Evolutionary conservation across 1,139 yeast genomes (phyloP), one percentile per base, ranked within the genome.

Genomic region (Kodamaea sp.): DNA sequence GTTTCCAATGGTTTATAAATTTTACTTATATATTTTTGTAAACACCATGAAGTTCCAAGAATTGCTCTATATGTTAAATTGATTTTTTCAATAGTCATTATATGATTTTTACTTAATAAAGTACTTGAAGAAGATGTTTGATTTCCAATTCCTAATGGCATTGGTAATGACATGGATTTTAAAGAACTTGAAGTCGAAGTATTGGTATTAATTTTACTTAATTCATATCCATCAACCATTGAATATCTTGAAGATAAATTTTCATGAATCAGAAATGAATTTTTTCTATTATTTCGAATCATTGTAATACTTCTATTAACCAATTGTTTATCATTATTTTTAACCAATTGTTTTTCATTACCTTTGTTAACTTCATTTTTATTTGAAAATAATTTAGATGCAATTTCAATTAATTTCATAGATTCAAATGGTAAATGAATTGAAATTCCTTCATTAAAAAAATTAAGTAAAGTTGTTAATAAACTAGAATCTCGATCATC

Each of bases 391-490:
- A 84, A 60, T 52, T 64, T 75, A 0, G 89, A 80, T 2, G 85
- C 82, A 6, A 76, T 62, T 44, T 81, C 87, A 31, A 84, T 66
- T 42, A 84, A 61, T 43, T 65, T 71, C 58, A 79, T 76, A 3
- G 85, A 69, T 48, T 84, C 90, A 23, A 80, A 62, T 1, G 90
- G 92, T 42, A 84, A 64, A 41, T 61, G 67, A 8, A 57, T 53
- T 10, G 78, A 68, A 22, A 81, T 70, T 11, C 83, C 87, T 59
- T 84, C 92, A 58, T 85, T 85, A 55, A 86, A 82, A 53, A 88
- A 84, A 54, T 84, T 84, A 30, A 85, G 70, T 53, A 88, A 63
- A 0, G 88, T 81, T 8, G 92, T 79, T 34, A 89, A 61, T 27
- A 81, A 67, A 22, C 62, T 65, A 45, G 74, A 76, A 55, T 88